Base-by-base conservation (phyloP, 2,329 filamentous ascomycete genomes). In the Paraconiothyrium sp. region DNA sequence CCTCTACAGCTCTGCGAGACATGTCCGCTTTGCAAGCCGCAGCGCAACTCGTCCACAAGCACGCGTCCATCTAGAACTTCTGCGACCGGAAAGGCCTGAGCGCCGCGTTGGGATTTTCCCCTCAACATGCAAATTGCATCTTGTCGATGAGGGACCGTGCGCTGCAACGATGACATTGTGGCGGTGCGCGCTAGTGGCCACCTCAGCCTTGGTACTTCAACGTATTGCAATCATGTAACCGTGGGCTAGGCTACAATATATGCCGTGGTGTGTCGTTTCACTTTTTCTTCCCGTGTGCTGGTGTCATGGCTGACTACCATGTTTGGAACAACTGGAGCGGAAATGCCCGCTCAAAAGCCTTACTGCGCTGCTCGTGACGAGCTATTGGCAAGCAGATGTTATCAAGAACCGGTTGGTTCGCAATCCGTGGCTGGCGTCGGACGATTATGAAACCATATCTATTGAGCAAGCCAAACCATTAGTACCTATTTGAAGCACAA, bases 81-180 rank as follows among this genome's bases (percentile, higher is more conserved):
- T 61, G 61, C 49, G 58, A 22, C 22, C 43, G 10, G 39, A n/a
- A 24, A 35, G 41, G 20, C 14, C 35, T n/a, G 34, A 27, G 49
- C 8, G 32, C 35, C 14, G 10, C 35, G 2, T 11, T 14, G 35
- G 14, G 14, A 11, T 4, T 37, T 37, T 37, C 20, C 20, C 7
- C 43, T 11, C 43, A 46, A 46, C 20, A 46, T 46, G 43, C 43
- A 46, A 24, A 46, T 55, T 64, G 52, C 37, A 27, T 50, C 57
- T 67, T 68, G 52, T 48, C 64, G 58, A 66, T 68, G 58, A 62
- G 56, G 62, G 66, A 63, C 61, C 59, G 66, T 68, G 66, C 64
- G 57, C 48, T 22, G 34, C 2, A 32, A 9, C 30, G 39, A 22
- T 35, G 48, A 49, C 39, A 32, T 9, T 51, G 49, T 54, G 49